Conservation (phyloP, 2,329 filamentous ascomycete species). For the Calonectria hongkongensis region DNA sequence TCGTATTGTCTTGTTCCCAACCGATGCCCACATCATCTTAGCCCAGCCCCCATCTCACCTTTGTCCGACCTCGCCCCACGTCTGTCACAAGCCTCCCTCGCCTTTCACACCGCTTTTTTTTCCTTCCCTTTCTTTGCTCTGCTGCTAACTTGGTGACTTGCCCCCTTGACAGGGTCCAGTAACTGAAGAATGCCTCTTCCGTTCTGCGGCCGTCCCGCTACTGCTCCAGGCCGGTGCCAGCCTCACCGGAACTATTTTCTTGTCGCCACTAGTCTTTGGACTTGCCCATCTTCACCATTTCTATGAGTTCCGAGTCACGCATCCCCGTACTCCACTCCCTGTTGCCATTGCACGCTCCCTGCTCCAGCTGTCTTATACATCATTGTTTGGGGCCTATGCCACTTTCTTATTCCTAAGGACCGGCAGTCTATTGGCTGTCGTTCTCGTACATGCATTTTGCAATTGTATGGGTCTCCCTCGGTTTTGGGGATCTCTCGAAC, state of each 20-base stretch:
- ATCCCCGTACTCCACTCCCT: conserved; percentile 80
- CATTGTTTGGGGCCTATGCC: conserved; percentile 93
- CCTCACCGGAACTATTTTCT: conserved; percentile 79
- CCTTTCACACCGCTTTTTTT: conserved; percentile 50
- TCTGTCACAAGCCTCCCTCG: conserved; percentile 40
- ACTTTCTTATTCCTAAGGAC: conserved; percentile 92
- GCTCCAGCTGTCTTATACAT: conserved; percentile 93
- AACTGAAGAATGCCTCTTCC: conserved; percentile 96
- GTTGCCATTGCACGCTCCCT: conserved; percentile 82
- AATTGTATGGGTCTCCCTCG: conserved; percentile 94
- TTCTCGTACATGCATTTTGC: conserved; percentile 90
- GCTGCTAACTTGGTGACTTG: conserved; percentile 40
- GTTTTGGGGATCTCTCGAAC: conserved; percentile 86
- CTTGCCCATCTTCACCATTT: conserved; percentile 96
- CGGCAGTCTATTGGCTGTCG: conserved; percentile 84
- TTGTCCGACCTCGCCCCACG: conserved; percentile 32
- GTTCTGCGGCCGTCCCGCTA: conserved; percentile 88
- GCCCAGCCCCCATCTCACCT: conserved; percentile 41
- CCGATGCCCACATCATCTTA: conserved; percentile 43
- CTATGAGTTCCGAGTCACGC: conserved; percentile 91
- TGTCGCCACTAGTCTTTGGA: conserved; percentile 92
- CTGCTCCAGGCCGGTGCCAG: conserved; percentile 82
- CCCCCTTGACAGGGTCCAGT: conserved; percentile 79
- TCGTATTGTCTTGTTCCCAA: conserved; percentile 27
- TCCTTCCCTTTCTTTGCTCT: neutral